Base-by-base conservation (phyloP, 257 asterid genomes). In the Penstemon barbatus region DNA sequence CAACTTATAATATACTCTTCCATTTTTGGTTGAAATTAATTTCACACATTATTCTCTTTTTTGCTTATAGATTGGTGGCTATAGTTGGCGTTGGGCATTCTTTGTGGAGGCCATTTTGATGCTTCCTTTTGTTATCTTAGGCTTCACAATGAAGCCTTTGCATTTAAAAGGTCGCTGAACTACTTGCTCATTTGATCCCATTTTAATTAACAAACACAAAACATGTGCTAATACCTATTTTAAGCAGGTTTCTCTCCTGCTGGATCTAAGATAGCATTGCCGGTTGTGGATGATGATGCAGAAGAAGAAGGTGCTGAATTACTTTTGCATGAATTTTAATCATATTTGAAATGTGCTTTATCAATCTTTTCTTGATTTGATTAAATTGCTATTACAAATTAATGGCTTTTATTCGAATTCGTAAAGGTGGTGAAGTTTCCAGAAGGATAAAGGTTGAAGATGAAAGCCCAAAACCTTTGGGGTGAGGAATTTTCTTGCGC, bases 61-160 rank as follows among this genome's bases (percentile, higher is more conserved):
- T 56, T 57, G 69, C 55, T 74, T 73, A 54, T 70, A 94, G 99
- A 83, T 91, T 61, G 86, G 84, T 78, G 68, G 68, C 63, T 69
- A 84, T 52, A 83, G 68, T 72, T 94, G 99, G 99, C 97, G 95
- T 45, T 84, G 78, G 82, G 99, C 97, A 40, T 94, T 94, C 73
- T 81, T 85, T 84, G 79, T 82, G 60, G 97, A 89, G 81, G 99
- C 97, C 65, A 33, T 81, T 48, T 81, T 91, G 78, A 94, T 94
- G 99, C 89, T 87, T 73, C 97, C 97, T 70, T 94, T 91, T 83
- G 97, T 91, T 51, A 60, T 89, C 56, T 78, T 89, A 63, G 95
- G 99, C 66, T 91, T 94, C 79, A 77, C 89, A 68, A 84, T 86
- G 88, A 91, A 91, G 79, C 99, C 97, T 1, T 80, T 91, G 82